Evolutionary conservation across 1,284 basidiomycete species (phyloP).

Genomic region (Microbotryomycetes sp.): DNA sequence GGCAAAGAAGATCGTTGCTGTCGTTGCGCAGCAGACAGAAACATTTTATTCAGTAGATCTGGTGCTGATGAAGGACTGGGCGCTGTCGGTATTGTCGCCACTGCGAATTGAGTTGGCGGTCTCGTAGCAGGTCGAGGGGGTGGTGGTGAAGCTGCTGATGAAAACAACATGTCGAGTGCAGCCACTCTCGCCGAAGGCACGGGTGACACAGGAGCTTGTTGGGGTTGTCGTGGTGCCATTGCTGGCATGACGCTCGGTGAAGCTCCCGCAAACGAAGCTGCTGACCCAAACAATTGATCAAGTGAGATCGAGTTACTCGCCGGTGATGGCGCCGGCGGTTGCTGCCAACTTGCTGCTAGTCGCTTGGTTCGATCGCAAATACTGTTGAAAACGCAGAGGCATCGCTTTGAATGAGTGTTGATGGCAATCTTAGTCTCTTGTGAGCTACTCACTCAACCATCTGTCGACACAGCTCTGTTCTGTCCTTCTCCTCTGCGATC

Average conservation of each 20-base stretch:
- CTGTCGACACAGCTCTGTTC: constrained; percentile 55
- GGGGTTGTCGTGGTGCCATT: constrained; percentile 11
- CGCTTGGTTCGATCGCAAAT: neutral
- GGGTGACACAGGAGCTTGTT: constrained; percentile 20
- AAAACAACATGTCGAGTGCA: constrained; percentile 37
- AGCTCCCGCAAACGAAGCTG: constrained; percentile 20
- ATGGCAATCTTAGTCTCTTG: too few species aligned
- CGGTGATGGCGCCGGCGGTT: neutral
- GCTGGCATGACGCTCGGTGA: constrained; percentile 17
- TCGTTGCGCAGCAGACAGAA: constrained; percentile 33
- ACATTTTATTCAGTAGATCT: constrained; percentile 33
- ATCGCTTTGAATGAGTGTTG: constrained; percentile 22
- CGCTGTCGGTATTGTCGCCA: constrained; percentile 7
- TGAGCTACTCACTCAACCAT: constrained; percentile 37
- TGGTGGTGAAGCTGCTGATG: constrained; percentile 26
- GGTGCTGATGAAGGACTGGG: constrained; percentile 9
- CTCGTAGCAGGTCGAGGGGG: neutral
- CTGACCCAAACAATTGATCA: constrained; percentile 11
- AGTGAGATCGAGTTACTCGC: constrained; percentile 2
- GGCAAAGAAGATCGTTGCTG: neutral
- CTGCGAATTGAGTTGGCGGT: constrained; percentile 14
- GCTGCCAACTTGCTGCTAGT: neutral
- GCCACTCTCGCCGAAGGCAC: constrained; percentile 10
- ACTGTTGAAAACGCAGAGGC: neutral
- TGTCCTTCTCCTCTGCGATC: constrained; percentile 64